These are phyloP conservation scores for Alliaria petiolata DNA, from an alignment of 345 rosid species.

Conservation along the genomic window DNA sequence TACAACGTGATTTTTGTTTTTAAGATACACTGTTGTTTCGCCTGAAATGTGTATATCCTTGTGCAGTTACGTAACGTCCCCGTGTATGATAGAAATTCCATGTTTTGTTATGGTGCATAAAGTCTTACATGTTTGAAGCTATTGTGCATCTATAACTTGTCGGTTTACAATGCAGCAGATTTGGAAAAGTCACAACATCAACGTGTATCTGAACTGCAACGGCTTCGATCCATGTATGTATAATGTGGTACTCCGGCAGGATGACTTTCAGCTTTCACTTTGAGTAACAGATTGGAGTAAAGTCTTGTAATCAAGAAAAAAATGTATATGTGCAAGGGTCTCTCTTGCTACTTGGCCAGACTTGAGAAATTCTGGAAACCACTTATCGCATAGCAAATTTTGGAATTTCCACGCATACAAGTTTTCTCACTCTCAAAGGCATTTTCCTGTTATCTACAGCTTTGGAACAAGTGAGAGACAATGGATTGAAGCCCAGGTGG, in stretches of 20 bases:
- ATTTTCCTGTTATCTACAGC: conserved; percentile 40
- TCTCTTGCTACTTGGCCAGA: conserved; percentile 3
- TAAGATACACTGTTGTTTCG: background rate
- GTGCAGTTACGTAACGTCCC: background rate
- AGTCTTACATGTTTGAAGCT: background rate
- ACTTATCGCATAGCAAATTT: background rate
- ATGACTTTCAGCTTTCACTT: conserved; percentile 5
- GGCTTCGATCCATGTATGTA: conserved; percentile 93
- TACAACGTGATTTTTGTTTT: background rate
- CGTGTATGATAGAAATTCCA: background rate
- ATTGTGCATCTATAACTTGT: conserved; percentile 17
- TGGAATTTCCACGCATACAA: background rate
- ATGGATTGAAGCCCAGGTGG: conserved; percentile 99
- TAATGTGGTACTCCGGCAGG: background rate
- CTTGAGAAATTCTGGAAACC: background rate
- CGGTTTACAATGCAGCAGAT: conserved; percentile 46
- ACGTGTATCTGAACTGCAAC: conserved; percentile 84
- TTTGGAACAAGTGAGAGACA: conserved; percentile 96
- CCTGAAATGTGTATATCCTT: background rate
- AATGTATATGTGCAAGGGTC: background rate
- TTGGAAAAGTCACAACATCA: conserved; percentile 84
- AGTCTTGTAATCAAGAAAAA: background rate
- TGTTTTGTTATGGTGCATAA: background rate
- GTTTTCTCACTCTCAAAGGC: background rate
- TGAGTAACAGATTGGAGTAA: background rate